These are phyloP conservation scores for Colletotrichum graminicola DNA, from an alignment of 2,329 filamentous ascomycete genomes.

Conservation along the genomic window DNA sequence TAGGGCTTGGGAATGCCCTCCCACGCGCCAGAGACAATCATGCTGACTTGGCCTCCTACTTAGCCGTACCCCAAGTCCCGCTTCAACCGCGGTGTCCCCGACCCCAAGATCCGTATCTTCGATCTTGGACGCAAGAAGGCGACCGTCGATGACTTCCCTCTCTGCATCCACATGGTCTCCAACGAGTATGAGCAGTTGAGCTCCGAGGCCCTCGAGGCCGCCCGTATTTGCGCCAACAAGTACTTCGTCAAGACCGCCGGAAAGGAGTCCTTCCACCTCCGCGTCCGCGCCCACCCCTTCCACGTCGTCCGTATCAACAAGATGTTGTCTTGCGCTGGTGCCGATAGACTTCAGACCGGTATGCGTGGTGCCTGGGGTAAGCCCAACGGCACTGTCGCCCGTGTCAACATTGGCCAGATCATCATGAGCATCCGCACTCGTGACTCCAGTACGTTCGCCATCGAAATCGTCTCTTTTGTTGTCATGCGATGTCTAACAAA, in stretches of 20 bases:
- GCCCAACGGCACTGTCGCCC: constrained; percentile 98
- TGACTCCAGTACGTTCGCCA: constrained; percentile 79
- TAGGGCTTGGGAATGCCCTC: not conserved
- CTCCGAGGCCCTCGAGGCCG: constrained; percentile 98
- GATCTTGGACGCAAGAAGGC: constrained; percentile 99
- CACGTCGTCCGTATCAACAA: constrained; percentile 99
- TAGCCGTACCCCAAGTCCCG: constrained; percentile 99
- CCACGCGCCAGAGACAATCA: not conserved
- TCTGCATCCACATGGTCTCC: constrained; percentile 98
- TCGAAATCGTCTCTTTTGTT: not conserved
- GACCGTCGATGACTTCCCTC: constrained; percentile 99
- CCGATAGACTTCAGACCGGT: constrained; percentile 99
- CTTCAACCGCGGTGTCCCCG: constrained; percentile 99
- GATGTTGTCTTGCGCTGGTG: constrained; percentile 99
- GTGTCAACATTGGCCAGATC: constrained; percentile 99
- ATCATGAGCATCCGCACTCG: constrained; percentile 96
- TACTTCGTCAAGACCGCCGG: constrained; percentile 80
- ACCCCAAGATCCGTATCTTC: constrained; percentile 94
- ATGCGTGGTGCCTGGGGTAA: constrained; percentile 99
- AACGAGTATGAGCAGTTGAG: constrained; percentile 99
- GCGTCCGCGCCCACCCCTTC: constrained; percentile 94
- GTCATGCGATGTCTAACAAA: constrained; percentile 45
- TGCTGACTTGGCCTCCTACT: constrained; percentile 1
- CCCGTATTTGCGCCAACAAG: constrained; percentile 99
- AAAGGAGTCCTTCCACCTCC: constrained; percentile 81